These are phyloP conservation scores for Vaccinium darrowii DNA, from an alignment of 148 eudicot genomes.

Conservation along the genomic window DNA sequence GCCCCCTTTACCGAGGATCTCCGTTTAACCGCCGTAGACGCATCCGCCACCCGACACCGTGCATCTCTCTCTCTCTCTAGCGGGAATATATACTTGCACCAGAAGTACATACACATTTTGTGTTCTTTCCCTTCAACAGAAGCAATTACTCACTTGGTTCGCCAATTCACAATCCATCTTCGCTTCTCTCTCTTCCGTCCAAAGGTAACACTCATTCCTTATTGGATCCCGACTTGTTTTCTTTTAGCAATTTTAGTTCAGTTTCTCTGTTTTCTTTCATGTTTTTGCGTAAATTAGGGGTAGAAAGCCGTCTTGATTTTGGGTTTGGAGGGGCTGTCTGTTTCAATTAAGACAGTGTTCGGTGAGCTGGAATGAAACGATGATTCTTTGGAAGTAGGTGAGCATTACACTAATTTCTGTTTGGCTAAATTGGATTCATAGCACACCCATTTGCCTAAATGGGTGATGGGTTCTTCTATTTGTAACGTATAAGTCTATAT, in stretches of 20 bases:
- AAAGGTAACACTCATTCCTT: neutral
- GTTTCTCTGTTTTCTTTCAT: neutral
- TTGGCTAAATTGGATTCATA: neutral
- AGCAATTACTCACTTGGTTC: constrained; percentile 1
- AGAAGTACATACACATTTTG: neutral
- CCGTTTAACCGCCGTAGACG: constrained; percentile 2
- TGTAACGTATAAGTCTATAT: too few relatives aligned
- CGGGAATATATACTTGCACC: neutral
- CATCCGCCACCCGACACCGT: neutral
- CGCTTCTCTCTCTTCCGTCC: neutral
- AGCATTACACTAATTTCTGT: neutral
- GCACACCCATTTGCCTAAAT: neutral
- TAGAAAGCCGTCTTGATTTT: neutral
- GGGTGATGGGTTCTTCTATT: neutral
- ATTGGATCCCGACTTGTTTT: neutral
- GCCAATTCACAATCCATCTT: constrained; percentile 12
- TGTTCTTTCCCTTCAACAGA: constrained; percentile 15
- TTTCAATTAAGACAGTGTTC: neutral
- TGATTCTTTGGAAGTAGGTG: neutral
- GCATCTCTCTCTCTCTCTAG: neutral
- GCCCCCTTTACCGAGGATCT: neutral
- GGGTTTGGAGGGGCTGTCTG: neutral
- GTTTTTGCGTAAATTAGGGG: neutral
- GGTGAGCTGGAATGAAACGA: neutral
- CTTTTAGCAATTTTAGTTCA: neutral